These are phyloP conservation scores for Plasmodium malariae DNA, from an alignment of 169 alveolate genomes.

Conservation along the genomic window DNA sequence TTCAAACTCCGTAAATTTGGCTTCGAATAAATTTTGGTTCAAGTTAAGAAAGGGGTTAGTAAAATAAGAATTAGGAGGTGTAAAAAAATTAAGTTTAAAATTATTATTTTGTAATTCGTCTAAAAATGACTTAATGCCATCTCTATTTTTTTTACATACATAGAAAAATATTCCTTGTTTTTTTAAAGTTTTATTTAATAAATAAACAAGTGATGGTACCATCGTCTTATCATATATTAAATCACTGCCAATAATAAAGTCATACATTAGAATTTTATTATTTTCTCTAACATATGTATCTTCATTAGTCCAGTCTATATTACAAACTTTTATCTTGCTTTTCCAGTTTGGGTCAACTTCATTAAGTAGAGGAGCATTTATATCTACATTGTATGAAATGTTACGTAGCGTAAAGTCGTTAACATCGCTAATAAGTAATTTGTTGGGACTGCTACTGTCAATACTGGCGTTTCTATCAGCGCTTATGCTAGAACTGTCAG, in stretches of 20 bases:
- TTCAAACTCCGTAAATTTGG: constrained; percentile 42
- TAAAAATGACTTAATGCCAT: constrained; percentile 76
- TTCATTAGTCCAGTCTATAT: constrained; percentile 76
- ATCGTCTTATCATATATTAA: constrained; percentile 79
- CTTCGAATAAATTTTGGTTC: constrained; percentile 16
- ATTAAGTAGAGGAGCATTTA: constrained; percentile 51
- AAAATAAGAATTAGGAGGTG: constrained; percentile 40
- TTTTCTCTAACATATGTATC: constrained; percentile 55
- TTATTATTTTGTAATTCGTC: constrained; percentile 70
- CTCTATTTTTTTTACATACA: constrained; percentile 79
- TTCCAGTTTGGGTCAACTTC: constrained; percentile 16
- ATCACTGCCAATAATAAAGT: constrained; percentile 83
- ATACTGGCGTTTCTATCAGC: too few relatives aligned
- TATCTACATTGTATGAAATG: constrained; percentile 76
- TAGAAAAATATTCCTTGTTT: constrained; percentile 79
- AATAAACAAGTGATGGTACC: constrained; percentile 76
- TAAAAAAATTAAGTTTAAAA: constrained; percentile 10
- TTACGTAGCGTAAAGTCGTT: constrained; percentile 77
- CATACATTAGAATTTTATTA: constrained; percentile 50
- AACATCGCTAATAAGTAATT: constrained; percentile 80
- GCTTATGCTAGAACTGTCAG: too few relatives aligned
- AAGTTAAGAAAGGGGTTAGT: constrained; percentile 37
- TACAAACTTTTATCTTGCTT: constrained; percentile 45
- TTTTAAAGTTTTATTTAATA: constrained; percentile 55
- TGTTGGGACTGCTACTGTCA: too few relatives aligned